Evolutionary conservation across 148 eudicot genomes (phyloP), one percentile per base, ranked within the genome.

Genomic region (Spergularia bocconei): DNA sequence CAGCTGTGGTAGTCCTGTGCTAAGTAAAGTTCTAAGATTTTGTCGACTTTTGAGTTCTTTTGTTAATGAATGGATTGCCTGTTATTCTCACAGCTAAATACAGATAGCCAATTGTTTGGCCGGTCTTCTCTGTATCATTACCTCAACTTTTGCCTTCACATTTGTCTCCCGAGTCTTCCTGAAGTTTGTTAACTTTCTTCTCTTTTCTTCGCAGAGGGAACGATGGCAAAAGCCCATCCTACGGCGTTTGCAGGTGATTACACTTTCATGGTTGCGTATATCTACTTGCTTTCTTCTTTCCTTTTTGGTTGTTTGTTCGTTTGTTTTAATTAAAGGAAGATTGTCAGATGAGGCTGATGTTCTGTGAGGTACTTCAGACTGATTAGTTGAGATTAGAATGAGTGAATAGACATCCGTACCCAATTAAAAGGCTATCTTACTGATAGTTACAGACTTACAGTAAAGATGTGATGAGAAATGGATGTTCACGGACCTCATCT

Each of bases 231-330:
- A 89, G 82, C 98, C 98, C 79, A 73, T 90, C 71, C 87, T 93
- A 76, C 94, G 98, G 76, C 97, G 93, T 72, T 72, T 93, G 78
- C 98, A 93, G 98, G 98, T 93, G 82, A 81, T 84, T 85, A 11
- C 77, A 20, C 11, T 80, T 11, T 3, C 17, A 50, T 71, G 60
- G 44, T 67, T 62, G 56, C 39, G 52, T n/a, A 14, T 38, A 20
- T 29, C 36, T 29, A 20, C 51, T 29, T 36, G 10, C 21, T 61
- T 23, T 52, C 38, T 51, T 29, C 2, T 29, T 29, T 29, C 2
- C 36, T 29, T 29, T 29, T 50, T 50, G 38, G 12, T 47, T 67
- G 13, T 55, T 55, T 7, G 19, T 41, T 33, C 33, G 29, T 63
- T 14, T 63, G 6, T 14, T 56, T 56, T 6, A 50, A 17, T 44